Evolutionary conservation across 2,329 filamentous ascomycete genomes (phyloP).

Genomic region (Ophiostoma sp.): DNA sequence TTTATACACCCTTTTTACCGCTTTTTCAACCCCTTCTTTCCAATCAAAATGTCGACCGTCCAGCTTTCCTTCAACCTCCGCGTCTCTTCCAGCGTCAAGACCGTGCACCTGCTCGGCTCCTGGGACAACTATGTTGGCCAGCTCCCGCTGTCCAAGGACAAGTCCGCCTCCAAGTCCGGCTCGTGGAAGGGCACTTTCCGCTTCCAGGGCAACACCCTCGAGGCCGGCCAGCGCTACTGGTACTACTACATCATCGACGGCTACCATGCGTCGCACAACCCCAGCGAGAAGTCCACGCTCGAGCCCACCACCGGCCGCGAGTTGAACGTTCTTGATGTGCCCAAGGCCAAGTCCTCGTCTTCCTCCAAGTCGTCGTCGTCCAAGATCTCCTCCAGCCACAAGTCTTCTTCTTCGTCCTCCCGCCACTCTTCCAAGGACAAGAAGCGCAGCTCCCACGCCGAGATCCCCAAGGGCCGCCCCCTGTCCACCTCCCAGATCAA

Average conservation of each 20-base stretch:
- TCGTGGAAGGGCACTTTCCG: slow-evolving; percentile 96
- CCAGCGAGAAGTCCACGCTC: slow-evolving; percentile 80
- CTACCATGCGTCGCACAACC: slow-evolving; percentile 97
- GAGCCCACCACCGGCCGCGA: slow-evolving; percentile 97
- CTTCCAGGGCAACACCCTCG: slow-evolving; percentile 84
- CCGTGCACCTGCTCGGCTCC: slow-evolving; percentile 93
- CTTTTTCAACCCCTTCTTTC: slow-evolving; percentile 38
- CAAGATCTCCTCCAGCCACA: slow-evolving; percentile 26
- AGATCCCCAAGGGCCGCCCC: slow-evolving; percentile 84
- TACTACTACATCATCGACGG: slow-evolving; percentile 99
- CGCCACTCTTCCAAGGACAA: slow-evolving; percentile 43
- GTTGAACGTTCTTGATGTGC: slow-evolving; percentile 95
- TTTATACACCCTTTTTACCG: slow-evolving; percentile 36
- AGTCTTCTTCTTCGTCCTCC: slow-evolving; percentile 20
- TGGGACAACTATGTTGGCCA: slow-evolving; percentile 98
- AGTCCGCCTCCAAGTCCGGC: slow-evolving; percentile 77
- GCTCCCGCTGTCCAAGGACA: slow-evolving; percentile 90
- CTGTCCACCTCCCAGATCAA: slow-evolving; percentile 87
- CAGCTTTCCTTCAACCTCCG: slow-evolving; percentile 95
- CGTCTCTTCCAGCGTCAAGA: slow-evolving; percentile 95
- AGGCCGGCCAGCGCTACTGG: slow-evolving; percentile 94
- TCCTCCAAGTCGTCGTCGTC: slow-evolving; percentile 37
- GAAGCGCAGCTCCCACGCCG: slow-evolving; percentile 53
- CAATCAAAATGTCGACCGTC: slow-evolving; percentile 75
- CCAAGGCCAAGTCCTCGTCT: slow-evolving; percentile 53